Percentiles rank a stretch among this genome's conserved stretches.
Conservation (phyloP, 306 rosid species). For the Castanea sativa region DNA sequence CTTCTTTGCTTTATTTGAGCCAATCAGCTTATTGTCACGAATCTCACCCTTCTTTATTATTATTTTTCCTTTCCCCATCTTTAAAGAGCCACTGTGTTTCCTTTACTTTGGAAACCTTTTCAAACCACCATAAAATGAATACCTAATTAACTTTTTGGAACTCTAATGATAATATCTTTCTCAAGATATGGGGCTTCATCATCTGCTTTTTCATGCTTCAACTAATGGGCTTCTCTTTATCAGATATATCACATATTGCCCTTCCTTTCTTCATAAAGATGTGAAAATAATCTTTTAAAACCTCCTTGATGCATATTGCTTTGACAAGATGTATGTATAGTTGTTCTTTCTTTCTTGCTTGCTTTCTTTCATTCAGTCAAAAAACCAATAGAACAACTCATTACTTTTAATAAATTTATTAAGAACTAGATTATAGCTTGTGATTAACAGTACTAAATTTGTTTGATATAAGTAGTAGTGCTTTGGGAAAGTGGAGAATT, state of each 20-base stretch:
- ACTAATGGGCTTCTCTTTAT: slow-evolving; percentile 23
- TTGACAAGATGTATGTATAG: slow-evolving; percentile 16
- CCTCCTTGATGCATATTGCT: slow-evolving; percentile 24
- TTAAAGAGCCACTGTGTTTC: slow-evolving; percentile 43
- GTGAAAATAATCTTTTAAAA: slow-evolving; percentile 22
- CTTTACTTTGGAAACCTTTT: slow-evolving; percentile 58
- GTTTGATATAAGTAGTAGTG: too few species aligned
- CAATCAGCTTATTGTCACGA: slow-evolving; percentile 25
- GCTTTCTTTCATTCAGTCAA: too few species aligned
- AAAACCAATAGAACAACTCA: background rate
- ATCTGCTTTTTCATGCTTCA: slow-evolving; percentile 21
- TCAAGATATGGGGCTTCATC: slow-evolving; percentile 34
- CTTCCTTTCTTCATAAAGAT: slow-evolving; percentile 30
- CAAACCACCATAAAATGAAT: slow-evolving; percentile 37
- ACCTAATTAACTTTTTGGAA: slow-evolving; percentile 49
- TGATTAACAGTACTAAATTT: too few species aligned
- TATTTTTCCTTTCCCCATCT: slow-evolving; percentile 29
- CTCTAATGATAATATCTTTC: slow-evolving; percentile 48
- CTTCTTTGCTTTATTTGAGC: slow-evolving; percentile 39
- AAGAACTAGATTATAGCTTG: too few species aligned
- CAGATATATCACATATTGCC: slow-evolving; percentile 24
- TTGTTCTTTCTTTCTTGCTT: background rate
- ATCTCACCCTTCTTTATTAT: slow-evolving; percentile 29
- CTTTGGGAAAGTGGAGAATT: too few species aligned
- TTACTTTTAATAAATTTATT: too few species aligned